Base-by-base conservation (phyloP, 768 basidiomycete genomes). In the Calvatia gigantea region DNA sequence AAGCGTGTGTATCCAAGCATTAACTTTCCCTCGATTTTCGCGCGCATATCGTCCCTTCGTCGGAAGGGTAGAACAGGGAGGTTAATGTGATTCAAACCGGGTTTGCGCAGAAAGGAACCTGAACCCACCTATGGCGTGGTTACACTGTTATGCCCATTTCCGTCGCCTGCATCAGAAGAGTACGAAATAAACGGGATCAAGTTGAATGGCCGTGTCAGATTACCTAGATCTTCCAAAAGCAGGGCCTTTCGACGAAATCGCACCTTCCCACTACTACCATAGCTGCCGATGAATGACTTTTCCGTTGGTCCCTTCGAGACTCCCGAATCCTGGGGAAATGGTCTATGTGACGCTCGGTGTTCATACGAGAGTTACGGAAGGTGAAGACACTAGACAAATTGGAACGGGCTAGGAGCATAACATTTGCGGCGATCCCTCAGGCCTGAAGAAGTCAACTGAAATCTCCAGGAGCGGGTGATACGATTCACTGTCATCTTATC, bases 221-320 rank as follows among this genome's bases (percentile, higher is more conserved):
- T 27, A 23, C 5, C 54, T 47, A 49, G 38, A 49, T 49, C 33
- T 23, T 47, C 45, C 21, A 19, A 27, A 47, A 27, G n/a, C 37
- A 29, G 38, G 17, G 29, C 17, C 17, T 48, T 56, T 56, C 54
- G 54, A 56, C 46, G 47, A 42, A 56, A 56, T 56, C 54, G 54
- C 54, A 56, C 54, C 39, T 56, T 48, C 29, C 19, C 41, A 49
- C 29, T 41, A 49, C 21, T 14, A 28, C 45, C 54, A 47, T 56
- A 7, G 25, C 19, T 42, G 46, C 47, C 54, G 29, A 54, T 23
- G 37, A 33, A 32, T 21, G 25, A 17, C n/a, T n/a, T n/a, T 31
- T 53, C n/a, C 39, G 17, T 35, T 43, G 23, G 42, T 37, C 32
- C 32, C 41, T 32, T 33, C 38, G 9, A 46, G 39, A 5, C 6